Evolutionary conservation across 768 basidiomycete species (phyloP), one percentile per base, ranked within the genome.

Genomic region (Pleurotus platypus): DNA sequence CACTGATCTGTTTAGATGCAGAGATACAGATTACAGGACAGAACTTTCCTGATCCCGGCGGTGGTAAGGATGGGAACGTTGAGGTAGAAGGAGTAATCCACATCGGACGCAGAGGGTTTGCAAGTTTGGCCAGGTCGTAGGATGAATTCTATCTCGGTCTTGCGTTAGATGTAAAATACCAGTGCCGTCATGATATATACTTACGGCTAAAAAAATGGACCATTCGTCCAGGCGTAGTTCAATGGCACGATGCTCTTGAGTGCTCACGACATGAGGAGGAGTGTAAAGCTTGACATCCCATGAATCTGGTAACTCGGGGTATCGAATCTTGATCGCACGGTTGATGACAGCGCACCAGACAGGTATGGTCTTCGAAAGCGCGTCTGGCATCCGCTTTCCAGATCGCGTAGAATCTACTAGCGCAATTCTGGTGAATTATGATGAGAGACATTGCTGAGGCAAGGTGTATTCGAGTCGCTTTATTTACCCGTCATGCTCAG

Each of bases 311-410:
- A 59, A 50, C 2, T 67, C 66, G 0, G 75, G 67, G 57, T 71
- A 70, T 15, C 70, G 73, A 47, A 71, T 66, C 8, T 67, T 60
- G 35, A 83, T 69, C 26, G 83, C 87, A 50, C 84, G 77, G 65
- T 96, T 98, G 60, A 96, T 76, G 4, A 94, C 90, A 7, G 90
- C 77, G 67, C 95, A 96, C 96, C 96, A 98, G 50, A 95, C 89
- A 0, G 95, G 95, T 1, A 98, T 79, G 0, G 94, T 96, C 66
- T 96, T 98, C 1, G 90, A 90, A 1, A 98, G 77, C 0, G 95
- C 93, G 61, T 98, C 96, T 1, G 96, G 96, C 48, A 96, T 87
- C 12, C 93, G 85, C 73, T 98, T 98, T 7, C 96, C 96, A 20
- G 92, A 78, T 20, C 96, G 77, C 0, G 96, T 97, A 0, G 95